Evolutionary conservation across 805 yeast genomes (phyloP).

Genomic region (Lachancea thermotolerans): DNA sequence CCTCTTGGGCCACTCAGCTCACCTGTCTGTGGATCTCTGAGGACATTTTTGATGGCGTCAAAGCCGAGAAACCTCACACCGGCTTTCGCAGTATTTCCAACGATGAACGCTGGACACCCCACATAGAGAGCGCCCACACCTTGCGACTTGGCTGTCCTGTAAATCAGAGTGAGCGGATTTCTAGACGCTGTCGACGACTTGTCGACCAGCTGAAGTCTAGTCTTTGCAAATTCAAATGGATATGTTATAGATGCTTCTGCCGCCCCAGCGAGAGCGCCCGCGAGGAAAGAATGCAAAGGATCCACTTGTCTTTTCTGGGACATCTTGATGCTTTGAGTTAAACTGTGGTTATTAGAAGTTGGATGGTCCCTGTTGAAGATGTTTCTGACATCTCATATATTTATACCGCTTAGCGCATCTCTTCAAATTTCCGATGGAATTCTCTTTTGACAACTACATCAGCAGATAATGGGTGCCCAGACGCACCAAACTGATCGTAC

Average conservation of each 20-base stretch:
- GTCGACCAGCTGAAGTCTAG: constrained; percentile 77
- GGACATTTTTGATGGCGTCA: constrained; percentile 70
- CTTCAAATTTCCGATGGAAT: not conserved
- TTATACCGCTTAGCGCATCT: not conserved
- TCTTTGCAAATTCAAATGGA: constrained; percentile 96
- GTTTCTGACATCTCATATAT: not conserved
- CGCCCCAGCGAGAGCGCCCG: constrained; percentile 97
- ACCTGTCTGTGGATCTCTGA: constrained; percentile 73
- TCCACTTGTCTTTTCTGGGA: constrained; percentile 40
- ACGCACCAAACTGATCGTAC: too few relatives aligned
- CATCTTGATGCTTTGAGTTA: constrained; percentile 4
- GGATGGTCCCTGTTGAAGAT: not conserved
- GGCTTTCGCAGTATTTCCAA: constrained; percentile 94
- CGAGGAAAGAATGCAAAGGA: constrained; percentile 76
- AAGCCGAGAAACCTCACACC: constrained; percentile 92
- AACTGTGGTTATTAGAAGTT: not conserved
- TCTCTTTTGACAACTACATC: not conserved
- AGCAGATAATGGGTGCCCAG: not conserved
- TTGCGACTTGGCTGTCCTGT: constrained; percentile 65
- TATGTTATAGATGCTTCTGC: constrained; percentile 88
- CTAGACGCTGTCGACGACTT: constrained; percentile 59
- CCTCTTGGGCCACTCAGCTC: constrained; percentile 86
- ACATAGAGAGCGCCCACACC: constrained; percentile 78
- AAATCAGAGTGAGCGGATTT: constrained; percentile 78
- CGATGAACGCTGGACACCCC: constrained; percentile 94